phyloP scores from a whole-genome alignment of 169 alveolate species.

The Perkinsus olseni region DNA sequence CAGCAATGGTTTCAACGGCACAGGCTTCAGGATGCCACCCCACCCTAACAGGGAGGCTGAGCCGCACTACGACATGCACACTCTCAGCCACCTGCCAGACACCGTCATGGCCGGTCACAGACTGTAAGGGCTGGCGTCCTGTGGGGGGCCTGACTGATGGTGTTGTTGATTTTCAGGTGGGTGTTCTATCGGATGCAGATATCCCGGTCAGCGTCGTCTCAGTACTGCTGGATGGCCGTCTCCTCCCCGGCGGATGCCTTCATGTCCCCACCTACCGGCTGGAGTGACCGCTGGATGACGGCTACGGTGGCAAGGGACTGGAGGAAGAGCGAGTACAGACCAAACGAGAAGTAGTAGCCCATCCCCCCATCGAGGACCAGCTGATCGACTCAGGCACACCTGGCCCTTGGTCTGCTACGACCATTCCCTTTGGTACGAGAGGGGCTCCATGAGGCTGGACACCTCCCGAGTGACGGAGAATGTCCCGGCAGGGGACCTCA shows the following conservation, averaged over 20 bases:
- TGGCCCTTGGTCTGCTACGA: background rate
- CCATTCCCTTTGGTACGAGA: background rate
- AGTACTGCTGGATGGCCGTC: background rate
- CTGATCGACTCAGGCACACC: background rate
- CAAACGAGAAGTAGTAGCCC: background rate
- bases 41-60: background rate
- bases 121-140: background rate
- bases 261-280: background rate
- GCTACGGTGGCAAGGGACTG: background rate
- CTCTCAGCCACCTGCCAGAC: background rate
- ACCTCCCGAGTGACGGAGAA: background rate
- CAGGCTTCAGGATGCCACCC: background rate
- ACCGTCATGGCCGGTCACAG: background rate
- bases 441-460: background rate
- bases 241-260: background rate
- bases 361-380: too few relatives aligned
- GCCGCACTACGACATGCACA: background rate
- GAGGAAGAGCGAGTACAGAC: background rate
- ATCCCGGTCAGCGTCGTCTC: background rate
- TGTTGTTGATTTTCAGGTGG: background rate
- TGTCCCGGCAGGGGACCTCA: background rate
- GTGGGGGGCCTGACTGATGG: background rate
- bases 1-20: background rate
- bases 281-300: background rate
- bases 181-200: background rate